Conservation (phyloP, 2,329 filamentous ascomycete genomes). For the Salinomyces thailandicus region DNA sequence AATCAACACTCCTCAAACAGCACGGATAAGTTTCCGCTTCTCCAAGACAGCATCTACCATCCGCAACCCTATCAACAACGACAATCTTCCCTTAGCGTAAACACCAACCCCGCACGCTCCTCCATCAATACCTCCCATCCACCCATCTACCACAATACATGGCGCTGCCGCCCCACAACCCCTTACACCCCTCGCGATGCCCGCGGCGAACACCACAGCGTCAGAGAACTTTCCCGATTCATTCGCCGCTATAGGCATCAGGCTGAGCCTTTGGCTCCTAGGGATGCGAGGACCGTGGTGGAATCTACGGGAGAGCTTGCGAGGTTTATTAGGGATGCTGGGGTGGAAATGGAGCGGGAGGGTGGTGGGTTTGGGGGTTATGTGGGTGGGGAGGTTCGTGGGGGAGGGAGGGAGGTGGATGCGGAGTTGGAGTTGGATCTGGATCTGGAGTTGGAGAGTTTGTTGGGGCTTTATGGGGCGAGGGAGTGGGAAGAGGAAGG, state of each 20-base stretch:
- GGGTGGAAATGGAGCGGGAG: neutral
- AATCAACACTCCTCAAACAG: neutral
- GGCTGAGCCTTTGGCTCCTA: neutral
- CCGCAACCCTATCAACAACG: neutral
- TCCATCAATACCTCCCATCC: neutral
- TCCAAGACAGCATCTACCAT: too few relatives aligned
- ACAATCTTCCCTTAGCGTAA: neutral
- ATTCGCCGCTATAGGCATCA: conserved; percentile 2
- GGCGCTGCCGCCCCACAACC: conserved; percentile 1
- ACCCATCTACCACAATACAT: neutral
- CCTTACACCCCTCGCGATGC: conserved; percentile 8
- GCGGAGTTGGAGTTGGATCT: too few relatives aligned
- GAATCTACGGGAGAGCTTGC: conserved; percentile 2
- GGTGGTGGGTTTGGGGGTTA: neutral
- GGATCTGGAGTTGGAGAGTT: neutral
- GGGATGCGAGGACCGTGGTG: conserved; percentile 1
- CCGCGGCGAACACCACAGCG: conserved; percentile 6
- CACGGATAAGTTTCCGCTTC: neutral
- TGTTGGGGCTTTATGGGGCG: neutral
- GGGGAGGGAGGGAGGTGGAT: neutral
- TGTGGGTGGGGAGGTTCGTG: too few relatives aligned
- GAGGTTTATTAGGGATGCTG: neutral
- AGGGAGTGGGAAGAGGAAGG: neutral
- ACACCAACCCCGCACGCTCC: neutral
- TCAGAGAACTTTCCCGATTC: conserved; percentile 9